Conservation (phyloP, 1,284 basidiomycete species). For the Microbotryomycetes sp. region DNA sequence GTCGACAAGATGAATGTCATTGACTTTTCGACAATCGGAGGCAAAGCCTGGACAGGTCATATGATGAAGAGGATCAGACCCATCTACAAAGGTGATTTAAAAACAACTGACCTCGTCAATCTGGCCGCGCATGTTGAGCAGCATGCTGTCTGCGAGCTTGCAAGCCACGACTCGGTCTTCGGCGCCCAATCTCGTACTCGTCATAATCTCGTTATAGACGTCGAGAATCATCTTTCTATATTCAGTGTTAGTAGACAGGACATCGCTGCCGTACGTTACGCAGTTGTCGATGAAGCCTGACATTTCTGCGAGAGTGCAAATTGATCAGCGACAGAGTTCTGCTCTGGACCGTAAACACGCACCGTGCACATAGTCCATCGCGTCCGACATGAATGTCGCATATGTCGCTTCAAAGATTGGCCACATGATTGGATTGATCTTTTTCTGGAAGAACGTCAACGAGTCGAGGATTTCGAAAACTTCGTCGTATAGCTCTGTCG, state of each 20-base stretch:
- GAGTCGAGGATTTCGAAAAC: conserved; percentile 79
- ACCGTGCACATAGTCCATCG: conserved; percentile 79
- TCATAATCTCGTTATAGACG: conserved; percentile 71
- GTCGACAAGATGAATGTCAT: conserved; percentile 47
- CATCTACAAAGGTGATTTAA: not conserved
- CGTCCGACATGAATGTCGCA: conserved; percentile 72
- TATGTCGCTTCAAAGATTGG: conserved; percentile 75
- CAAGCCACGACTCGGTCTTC: conserved; percentile 74
- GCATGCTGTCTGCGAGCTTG: conserved; percentile 73
- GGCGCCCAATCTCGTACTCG: conserved; percentile 65
- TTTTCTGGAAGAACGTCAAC: conserved; percentile 71
- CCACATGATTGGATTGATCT: conserved; percentile 77
- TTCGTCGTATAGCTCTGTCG: conserved; percentile 73
- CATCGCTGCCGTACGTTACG: conserved; percentile 71
- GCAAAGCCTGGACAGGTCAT: conserved; percentile 44
- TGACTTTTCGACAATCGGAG: conserved; percentile 55
- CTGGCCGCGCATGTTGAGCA: conserved; percentile 68
- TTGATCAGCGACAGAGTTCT: conserved; percentile 29
- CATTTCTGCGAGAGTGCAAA: conserved; percentile 57
- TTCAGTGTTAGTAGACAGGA: conserved; percentile 62
- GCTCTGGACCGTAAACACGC: conserved; percentile 13
- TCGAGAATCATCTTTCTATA: conserved; percentile 76
- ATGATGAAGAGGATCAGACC: too few relatives aligned
- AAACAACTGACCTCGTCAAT: conserved; percentile 59
- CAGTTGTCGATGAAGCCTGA: conserved; percentile 83